These are phyloP conservation scores for Uronychia binucleata DNA, from an alignment of 73 alveolate genomes.

Conservation along the genomic window DNA sequence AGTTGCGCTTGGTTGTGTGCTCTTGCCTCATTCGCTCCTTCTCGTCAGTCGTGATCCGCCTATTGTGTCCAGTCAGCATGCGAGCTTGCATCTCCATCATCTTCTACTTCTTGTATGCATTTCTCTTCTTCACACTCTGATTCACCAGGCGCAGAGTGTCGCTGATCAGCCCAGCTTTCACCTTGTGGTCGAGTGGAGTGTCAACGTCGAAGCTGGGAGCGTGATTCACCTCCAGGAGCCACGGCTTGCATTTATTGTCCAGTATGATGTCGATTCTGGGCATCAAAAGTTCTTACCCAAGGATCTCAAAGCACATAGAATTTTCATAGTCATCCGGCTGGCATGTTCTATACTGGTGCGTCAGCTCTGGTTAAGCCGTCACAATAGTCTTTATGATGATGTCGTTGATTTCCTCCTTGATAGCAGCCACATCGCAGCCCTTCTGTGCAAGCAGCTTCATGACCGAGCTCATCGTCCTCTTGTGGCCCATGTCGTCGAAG, in stretches of 20 bases:
- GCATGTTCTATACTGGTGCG: slow-evolving; percentile 18
- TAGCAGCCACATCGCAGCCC: neutral
- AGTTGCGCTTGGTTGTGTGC: neutral
- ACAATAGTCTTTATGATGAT: slow-evolving; percentile 32
- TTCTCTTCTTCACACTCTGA: slow-evolving; percentile 15
- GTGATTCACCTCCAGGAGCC: slow-evolving; percentile 56
- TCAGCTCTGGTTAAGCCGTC: slow-evolving; percentile 6
- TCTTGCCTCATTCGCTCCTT: neutral
- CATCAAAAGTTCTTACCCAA: neutral
- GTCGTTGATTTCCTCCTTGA: slow-evolving; percentile 19
- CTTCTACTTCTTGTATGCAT: slow-evolving; percentile 1
- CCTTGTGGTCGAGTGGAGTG: slow-evolving; percentile 53
- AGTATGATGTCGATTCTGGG: slow-evolving; percentile 46
- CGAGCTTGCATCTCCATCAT: neutral
- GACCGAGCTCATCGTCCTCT: neutral
- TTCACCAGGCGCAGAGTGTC: slow-evolving; percentile 46
- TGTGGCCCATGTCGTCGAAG: too few relatives aligned
- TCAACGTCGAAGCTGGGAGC: slow-evolving; percentile 61
- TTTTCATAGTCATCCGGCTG: neutral
- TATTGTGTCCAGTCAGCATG: neutral
- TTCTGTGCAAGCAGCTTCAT: neutral
- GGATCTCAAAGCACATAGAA: neutral
- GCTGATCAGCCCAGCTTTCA: slow-evolving; percentile 38
- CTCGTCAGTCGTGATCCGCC: neutral
- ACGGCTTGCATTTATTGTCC: slow-evolving; percentile 45